Percentiles rank a stretch among this genome's conserved stretches.
Conservation (phyloP, 257 asterid species). For the Solanum rostratum region DNA sequence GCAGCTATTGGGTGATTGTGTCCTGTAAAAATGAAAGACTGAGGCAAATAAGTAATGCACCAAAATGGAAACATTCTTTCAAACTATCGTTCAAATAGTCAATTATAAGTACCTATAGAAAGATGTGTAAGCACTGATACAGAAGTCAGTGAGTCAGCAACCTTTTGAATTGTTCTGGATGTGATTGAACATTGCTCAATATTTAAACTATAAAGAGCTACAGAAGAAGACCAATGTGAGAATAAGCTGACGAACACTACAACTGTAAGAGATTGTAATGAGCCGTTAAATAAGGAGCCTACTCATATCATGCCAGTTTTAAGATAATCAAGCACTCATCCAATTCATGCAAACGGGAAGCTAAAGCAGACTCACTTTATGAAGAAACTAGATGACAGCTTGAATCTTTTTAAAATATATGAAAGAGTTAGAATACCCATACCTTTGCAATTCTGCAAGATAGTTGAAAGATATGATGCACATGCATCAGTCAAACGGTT, state of each 20-base stretch:
- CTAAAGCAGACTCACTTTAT: not conserved
- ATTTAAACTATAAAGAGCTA: slow-evolving; percentile 82
- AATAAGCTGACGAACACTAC: not conserved
- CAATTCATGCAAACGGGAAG: not conserved
- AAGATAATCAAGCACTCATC: not conserved
- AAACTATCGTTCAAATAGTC: not conserved
- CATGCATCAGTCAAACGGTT: slow-evolving; percentile 83
- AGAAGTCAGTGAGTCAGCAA: slow-evolving; percentile 76
- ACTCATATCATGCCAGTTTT: not conserved
- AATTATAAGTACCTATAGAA: slow-evolving; percentile 43
- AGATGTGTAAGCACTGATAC: slow-evolving; percentile 66
- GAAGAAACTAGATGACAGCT: not conserved
- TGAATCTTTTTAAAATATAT: not conserved
- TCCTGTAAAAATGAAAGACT: slow-evolving; percentile 39
- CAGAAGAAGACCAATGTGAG: slow-evolving; percentile 16
- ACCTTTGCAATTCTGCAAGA: slow-evolving; percentile 79
- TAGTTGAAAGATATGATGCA: slow-evolving; percentile 76
- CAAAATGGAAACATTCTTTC: slow-evolving; percentile 1
- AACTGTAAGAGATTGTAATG: not conserved
- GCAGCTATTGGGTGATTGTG: slow-evolving; percentile 60
- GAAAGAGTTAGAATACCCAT: slow-evolving; percentile 4
- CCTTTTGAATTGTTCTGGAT: slow-evolving; percentile 71
- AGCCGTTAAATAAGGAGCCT: not conserved
- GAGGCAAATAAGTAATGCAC: not conserved
- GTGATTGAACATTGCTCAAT: slow-evolving; percentile 80